Percentiles rank a stretch among this genome's conserved stretches.
phyloP scores from a whole-genome alignment of 768 basidiomycete genomes.

The Termitomyces sp. region DNA sequence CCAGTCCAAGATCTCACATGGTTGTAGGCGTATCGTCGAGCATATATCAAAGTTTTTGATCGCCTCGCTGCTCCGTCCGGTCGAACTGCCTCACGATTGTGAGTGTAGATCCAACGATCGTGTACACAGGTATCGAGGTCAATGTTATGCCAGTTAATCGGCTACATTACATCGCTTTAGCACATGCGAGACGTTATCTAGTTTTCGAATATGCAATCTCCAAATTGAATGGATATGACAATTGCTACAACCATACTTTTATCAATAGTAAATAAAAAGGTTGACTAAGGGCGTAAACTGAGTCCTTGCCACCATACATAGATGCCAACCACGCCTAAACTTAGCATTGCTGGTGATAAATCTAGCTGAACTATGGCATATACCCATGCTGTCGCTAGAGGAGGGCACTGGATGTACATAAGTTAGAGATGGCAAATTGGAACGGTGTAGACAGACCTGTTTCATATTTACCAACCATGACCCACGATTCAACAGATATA shows the following conservation, averaged over 20 bases:
- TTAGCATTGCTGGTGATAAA: conserved; percentile 53
- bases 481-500: conserved; percentile 66
- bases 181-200: background rate
- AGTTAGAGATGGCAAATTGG: background rate
- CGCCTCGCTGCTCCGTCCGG: background rate
- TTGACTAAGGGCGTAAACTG: conserved; percentile 29
- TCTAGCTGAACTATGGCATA: conserved; percentile 69
- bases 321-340: conserved; percentile 42
- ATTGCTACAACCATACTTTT: too few relatives aligned
- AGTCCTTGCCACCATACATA: conserved; percentile 63
- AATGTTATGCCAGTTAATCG: background rate
- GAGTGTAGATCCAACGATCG: background rate
- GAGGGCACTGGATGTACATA: conserved; percentile 50
- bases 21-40: conserved; percentile 73
- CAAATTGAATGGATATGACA: too few relatives aligned
- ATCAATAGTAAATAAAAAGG: background rate
- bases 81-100: background rate
- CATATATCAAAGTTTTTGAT: conserved; percentile 39
- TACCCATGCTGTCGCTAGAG: conserved; percentile 74
- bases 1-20: conserved; percentile 55
- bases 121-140: background rate
- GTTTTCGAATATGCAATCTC: background rate
- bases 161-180: background rate
- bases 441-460: conserved; percentile 41
- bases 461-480: conserved; percentile 68